Evolutionary conservation across 2,329 filamentous ascomycete species (phyloP).

Genomic region (Verticillium longisporum): DNA sequence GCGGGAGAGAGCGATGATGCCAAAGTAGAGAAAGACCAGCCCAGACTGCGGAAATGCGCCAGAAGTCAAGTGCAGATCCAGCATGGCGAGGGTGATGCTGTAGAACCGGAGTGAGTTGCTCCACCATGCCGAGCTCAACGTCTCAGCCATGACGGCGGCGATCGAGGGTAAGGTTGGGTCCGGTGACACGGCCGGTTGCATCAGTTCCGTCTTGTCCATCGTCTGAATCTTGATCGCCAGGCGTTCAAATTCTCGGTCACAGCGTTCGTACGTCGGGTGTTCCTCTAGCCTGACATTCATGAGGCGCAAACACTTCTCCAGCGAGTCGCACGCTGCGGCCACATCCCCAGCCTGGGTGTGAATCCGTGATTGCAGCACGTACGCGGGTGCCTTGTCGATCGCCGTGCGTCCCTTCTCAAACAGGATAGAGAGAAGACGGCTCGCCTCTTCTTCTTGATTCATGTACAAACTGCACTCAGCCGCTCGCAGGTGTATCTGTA

Average conservation of each 20-base stretch:
- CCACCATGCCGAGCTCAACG: slow-evolving; percentile 68
- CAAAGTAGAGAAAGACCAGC: slow-evolving; percentile 60
- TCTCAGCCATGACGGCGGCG: slow-evolving; percentile 64
- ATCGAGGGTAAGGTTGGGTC: slow-evolving; percentile 54
- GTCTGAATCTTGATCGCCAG: slow-evolving; percentile 53
- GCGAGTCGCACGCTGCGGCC: slow-evolving; percentile 57
- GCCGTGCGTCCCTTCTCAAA: slow-evolving; percentile 64
- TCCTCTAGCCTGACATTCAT: slow-evolving; percentile 62
- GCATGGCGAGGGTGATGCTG: slow-evolving; percentile 59
- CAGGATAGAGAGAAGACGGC: slow-evolving; percentile 61
- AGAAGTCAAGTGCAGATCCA: slow-evolving; percentile 55
- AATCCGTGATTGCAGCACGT: slow-evolving; percentile 75
- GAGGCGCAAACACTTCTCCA: slow-evolving; percentile 65
- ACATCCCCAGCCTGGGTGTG: slow-evolving; percentile 69
- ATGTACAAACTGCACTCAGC: slow-evolving; percentile 81
- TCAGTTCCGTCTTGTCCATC: slow-evolving; percentile 42
- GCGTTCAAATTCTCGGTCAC: slow-evolving; percentile 66
- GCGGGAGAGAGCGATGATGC: slow-evolving; percentile 58
- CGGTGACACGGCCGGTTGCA: slow-evolving; percentile 32
- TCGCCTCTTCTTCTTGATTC: slow-evolving; percentile 61
- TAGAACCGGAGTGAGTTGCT: slow-evolving; percentile 66
- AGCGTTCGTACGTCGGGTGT: slow-evolving; percentile 65
- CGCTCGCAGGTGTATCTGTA: slow-evolving; percentile 69
- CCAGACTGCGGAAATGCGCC: slow-evolving; percentile 66
- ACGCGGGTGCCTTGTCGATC: slow-evolving; percentile 77